Base-by-base conservation (phyloP, 352 stramenopile species). In the Phytophthora uliginosa region DNA sequence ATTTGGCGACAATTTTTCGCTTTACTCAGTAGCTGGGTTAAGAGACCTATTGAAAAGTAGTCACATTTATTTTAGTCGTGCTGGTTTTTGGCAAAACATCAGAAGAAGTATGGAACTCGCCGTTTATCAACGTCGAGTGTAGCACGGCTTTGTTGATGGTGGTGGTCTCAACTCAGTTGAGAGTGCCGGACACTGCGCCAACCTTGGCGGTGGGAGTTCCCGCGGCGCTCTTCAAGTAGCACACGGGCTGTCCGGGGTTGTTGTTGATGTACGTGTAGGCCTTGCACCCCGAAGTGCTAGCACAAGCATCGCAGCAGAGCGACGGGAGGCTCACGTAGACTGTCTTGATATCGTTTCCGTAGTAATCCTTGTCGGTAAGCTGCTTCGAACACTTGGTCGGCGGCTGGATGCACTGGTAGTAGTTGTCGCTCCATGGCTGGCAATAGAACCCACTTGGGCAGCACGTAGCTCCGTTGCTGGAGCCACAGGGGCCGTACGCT, bases 261-360 rank as follows among this genome's bases (percentile, higher is more conserved):
- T 71, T 83, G 77, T 86, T 83, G 50, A 83, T 71, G 59, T 77
- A 86, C 50, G 79, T 84, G 75, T 87, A 87, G 38, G 78, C 77
- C 69, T 82, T 82, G 77, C 79, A 86, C 3, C 63, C 69, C 34
- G 50, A 17, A 15, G 68, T 84, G 18, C 74, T 78, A 31, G 71
- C 60, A 65, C 82, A 89, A 12, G 71, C 77, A 40, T 85, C 76
- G 20, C 82, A 89, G 57, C 82, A 87, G 15, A 82, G 68, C 51
- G 76, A 81, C 26, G 76, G 77, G 13, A 80, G 64, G 48, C 63
- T 76, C 54, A 78, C 73, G 63, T 83, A 86, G 42, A 85, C 73
- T 2, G 76, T 84, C 65, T 78, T 66, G 65, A 88, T 77, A 55
- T 86, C 79, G 40, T 87, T 83, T 59, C 81, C 81, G 31, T 75